Base-by-base conservation (phyloP, 768 basidiomycete species). In the Rhizopogon salebrosus region DNA sequence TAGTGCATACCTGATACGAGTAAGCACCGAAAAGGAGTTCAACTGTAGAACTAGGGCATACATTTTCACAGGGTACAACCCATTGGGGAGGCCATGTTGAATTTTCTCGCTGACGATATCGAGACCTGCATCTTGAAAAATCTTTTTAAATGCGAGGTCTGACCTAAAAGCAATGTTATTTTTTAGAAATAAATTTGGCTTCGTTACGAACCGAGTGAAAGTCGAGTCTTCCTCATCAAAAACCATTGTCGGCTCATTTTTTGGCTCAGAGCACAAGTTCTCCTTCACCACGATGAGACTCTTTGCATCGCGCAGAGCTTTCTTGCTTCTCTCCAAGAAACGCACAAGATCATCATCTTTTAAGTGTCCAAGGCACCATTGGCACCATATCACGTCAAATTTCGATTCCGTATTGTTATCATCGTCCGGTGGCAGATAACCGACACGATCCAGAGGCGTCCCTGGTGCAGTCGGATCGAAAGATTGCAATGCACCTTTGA, bases 291-390 rank as follows among this genome's bases (percentile, higher is more conserved):
- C 76, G 49, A 98, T 87, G 36, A 90, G 54, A 51, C 86, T 84
- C 38, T 68, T 60, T 1, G 62, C 68, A 31, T 61, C 62, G 20
- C 52, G 51, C 53, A 98, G 65, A 0, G 92, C 82, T 3, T 69
- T 71, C 42, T 76, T 75, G 55, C 85, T 77, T 42, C 84, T 75
- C 58, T 76, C 72, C 58, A 98, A 76, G 71, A 98, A 98, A 2
- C 72, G 67, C 24, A 92, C 77, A 22, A 98, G 79, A 64, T 95
- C 89, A 7, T 65, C 62, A 64, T 95, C 84, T 51, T 75, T 80
- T 53, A 97, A 76, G 72, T 95, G 90, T 2, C 92, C 90, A 14
- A 98, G 77, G 72, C 95, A 95, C 95, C 95, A 98, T 67, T 99
- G 95, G 62, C 91, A 92, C 95, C 92, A 94, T 53, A 95, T 80